phyloP scores from a whole-genome alignment of 805 yeast genomes.

The Ogataea paradorogensis region DNA sequence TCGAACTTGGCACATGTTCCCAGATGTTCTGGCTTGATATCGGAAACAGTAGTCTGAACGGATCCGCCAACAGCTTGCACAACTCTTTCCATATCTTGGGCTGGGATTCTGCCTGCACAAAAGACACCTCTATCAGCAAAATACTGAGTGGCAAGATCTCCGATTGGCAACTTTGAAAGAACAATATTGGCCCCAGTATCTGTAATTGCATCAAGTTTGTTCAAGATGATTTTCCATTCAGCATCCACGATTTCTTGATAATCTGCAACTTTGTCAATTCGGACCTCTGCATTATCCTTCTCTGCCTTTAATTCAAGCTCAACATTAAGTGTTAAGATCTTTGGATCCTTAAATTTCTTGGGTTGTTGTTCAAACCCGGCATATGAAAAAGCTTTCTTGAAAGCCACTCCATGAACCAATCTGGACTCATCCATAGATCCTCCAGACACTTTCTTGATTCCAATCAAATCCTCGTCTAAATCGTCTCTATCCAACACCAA shows the following conservation, averaged over 20 bases:
- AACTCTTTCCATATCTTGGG: conserved; percentile 90
- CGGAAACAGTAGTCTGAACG: conserved; percentile 74
- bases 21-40: conserved; percentile 64
- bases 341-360: conserved; percentile 74
- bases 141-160: conserved; percentile 97
- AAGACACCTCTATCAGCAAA: conserved; percentile 95
- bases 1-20: conserved; percentile 86
- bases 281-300: conserved; percentile 97
- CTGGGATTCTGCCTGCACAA: conserved; percentile 93
- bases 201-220: conserved; percentile 79
- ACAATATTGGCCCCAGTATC: conserved; percentile 89
- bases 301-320: conserved; percentile 97
- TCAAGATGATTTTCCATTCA: conserved; percentile 93
- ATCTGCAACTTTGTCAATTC: conserved; percentile 89
- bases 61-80: conserved; percentile 92
- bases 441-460: conserved; percentile 92
- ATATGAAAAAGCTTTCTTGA: conserved; percentile 93
- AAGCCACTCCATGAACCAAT: conserved; percentile 92
- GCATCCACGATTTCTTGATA: conserved; percentile 97
- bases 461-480: conserved; percentile 85
- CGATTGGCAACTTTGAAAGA: conserved; percentile 91
- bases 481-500: conserved; percentile 79
- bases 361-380: conserved; percentile 99
- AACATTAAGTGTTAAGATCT: conserved; percentile 79
- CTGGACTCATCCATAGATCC: conserved; percentile 94